Percentiles rank a stretch among this genome's conserved stretches.
Conservation (phyloP, 306 rosid species). For the cucumber (Cucumis sativus) region DNA sequence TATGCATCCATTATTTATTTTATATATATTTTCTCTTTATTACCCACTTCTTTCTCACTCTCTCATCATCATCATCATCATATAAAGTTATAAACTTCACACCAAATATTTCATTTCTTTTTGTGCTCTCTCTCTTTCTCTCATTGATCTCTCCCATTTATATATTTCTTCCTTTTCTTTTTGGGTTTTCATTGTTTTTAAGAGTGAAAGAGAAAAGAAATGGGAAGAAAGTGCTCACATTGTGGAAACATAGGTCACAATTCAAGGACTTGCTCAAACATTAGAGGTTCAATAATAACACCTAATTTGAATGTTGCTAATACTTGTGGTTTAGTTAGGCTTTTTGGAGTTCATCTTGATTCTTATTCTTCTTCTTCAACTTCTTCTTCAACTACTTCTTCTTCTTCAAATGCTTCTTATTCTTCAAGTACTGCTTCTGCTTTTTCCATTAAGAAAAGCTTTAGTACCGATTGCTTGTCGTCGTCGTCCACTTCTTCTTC, state of each 20-base stretch:
- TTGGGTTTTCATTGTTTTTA: neutral
- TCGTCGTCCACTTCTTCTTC: constrained; percentile 43
- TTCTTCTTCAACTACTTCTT: no score
- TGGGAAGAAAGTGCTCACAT: constrained; percentile 98
- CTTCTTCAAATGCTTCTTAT: constrained; percentile 7
- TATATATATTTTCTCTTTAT: neutral
- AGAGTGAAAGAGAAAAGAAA: constrained; percentile 5
- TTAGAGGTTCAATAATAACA: constrained; percentile 12
- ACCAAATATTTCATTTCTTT: constrained; percentile 17
- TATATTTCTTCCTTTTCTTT: neutral
- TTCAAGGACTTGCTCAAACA: constrained; percentile 78
- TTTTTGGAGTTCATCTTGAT: constrained; percentile 78
- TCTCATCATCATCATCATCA: constrained; percentile 19
- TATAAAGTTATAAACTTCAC: constrained; percentile 16
- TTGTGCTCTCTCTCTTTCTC: neutral
- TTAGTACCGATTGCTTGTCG: constrained; percentile 60
- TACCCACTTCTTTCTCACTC: constrained; percentile 20
- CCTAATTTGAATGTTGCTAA: constrained; percentile 7
- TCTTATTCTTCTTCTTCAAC: constrained; percentile 7
- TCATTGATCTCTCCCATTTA: neutral
- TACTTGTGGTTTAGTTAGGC: constrained; percentile 20
- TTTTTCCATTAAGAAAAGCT: constrained; percentile 50
- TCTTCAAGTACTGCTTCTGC: neutral
- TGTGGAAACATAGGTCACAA: constrained; percentile 91
- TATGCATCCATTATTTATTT: constrained; percentile 34